Percentiles rank a stretch among this genome's conserved stretches.
Conservation (phyloP, 805 yeast species). For the Grigorovia yakushimaensis region DNA sequence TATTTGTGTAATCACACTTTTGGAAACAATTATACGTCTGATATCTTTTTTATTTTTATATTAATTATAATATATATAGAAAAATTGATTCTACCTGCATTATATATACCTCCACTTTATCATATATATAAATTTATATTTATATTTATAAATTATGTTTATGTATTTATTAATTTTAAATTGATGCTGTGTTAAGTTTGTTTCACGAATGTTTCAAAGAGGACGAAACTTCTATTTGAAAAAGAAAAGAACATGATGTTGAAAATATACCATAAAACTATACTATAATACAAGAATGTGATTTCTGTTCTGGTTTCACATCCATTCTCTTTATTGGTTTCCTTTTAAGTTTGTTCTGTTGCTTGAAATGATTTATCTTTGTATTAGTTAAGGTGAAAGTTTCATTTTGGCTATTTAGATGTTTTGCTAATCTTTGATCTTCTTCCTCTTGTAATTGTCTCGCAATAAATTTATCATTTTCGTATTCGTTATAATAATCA, state of each 20-base stretch:
- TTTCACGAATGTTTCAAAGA: not conserved
- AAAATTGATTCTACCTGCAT: too few relatives aligned
- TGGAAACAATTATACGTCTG: too few relatives aligned
- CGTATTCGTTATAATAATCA: constrained; percentile 1
- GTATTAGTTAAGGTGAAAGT: not conserved
- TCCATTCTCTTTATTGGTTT: constrained; percentile 5
- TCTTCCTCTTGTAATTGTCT: constrained; percentile 42
- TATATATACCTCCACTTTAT: too few relatives aligned
- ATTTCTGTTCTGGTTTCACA: constrained; percentile 1
- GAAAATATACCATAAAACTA: not conserved
- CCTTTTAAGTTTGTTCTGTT: not conserved
- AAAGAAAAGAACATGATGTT: too few relatives aligned
- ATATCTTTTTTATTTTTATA: too few relatives aligned
- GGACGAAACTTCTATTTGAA: too few relatives aligned
- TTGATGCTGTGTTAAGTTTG: not conserved
- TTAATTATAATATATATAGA: too few relatives aligned
- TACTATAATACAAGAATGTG: not conserved
- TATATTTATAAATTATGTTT: not conserved
- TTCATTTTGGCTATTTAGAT: not conserved
- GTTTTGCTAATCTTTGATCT: constrained; percentile 27
- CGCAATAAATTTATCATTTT: constrained; percentile 35
- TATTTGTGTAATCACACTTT: too few relatives aligned
- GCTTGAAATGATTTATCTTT: not conserved
- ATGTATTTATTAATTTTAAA: not conserved
- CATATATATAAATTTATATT: not conserved